Evolutionary conservation across 805 yeast species (phyloP).

Genomic region (Wickerhamiella parazyma): DNA sequence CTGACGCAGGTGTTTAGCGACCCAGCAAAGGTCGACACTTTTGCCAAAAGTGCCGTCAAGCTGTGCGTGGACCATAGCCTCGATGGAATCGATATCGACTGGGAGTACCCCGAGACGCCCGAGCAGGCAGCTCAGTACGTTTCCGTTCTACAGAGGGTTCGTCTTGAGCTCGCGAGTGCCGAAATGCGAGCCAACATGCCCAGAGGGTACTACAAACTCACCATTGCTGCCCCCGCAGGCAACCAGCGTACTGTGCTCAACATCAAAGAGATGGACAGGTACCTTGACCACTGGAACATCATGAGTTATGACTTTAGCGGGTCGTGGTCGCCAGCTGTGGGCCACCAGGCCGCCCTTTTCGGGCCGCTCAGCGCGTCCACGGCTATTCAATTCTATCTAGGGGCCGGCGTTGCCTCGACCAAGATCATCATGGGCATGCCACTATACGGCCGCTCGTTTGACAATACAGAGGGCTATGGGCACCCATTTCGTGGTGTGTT

Average conservation of each 20-base stretch:
- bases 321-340: conserved; percentile 48
- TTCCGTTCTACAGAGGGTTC: conserved; percentile 31
- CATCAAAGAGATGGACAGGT: conserved; percentile 41
- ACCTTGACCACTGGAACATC: conserved; percentile 61
- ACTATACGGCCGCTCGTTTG: conserved; percentile 54
- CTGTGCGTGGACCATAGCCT: conserved; percentile 45
- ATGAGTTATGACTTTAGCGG: conserved; percentile 91
- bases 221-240: conserved; percentile 70
- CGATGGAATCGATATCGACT: conserved; percentile 88
- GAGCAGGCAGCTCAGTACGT: conserved; percentile 36
- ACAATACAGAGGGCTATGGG: conserved; percentile 32
- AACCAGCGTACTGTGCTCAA: conserved; percentile 31
- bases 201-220: conserved; percentile 33
- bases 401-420: conserved; percentile 30
- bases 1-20: conserved; percentile 37
- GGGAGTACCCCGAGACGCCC: conserved; percentile 66
- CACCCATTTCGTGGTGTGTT: conserved; percentile 33
- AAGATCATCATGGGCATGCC: conserved; percentile 81
- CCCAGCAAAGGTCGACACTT: conserved; percentile 28
- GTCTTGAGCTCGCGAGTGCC: conserved; percentile 29
- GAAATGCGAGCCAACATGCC: conserved; percentile 24
- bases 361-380: conserved; percentile 36
- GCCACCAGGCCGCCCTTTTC: conserved; percentile 60
- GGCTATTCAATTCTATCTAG: conserved; percentile 34
- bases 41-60: conserved; percentile 37